Percentiles rank a stretch among this genome's conserved stretches.
Conservation (phyloP, 2,329 filamentous ascomycete genomes). For the Diplodia intermedia region DNA sequence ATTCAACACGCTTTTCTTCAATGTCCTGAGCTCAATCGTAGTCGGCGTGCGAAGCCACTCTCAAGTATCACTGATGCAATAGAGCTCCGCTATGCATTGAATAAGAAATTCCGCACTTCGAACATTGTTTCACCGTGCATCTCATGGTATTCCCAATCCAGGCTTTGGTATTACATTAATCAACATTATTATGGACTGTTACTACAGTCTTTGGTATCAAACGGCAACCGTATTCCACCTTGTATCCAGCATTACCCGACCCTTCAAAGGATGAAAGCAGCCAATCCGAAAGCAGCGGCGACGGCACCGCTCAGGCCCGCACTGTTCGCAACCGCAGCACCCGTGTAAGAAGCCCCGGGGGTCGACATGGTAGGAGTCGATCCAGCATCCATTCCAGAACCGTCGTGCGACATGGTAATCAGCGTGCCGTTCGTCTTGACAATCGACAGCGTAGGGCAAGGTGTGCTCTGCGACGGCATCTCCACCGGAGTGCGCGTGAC, state of each 20-base stretch:
- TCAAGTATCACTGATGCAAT: no score
- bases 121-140: no score
- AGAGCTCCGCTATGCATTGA: no score
- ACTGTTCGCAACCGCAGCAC: conserved; percentile 8
- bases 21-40: no score
- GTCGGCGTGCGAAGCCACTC: no score
- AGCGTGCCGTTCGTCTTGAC: conserved; percentile 28
- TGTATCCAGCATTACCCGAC: background rate
- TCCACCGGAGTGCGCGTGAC: conserved; percentile 22
- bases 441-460: conserved; percentile 18
- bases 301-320: background rate
- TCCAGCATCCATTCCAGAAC: background rate
- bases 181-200: background rate
- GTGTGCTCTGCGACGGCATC: background rate
- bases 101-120: no score
- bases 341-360: conserved; percentile 1
- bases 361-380: background rate
- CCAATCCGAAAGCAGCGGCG: conserved; percentile 8
- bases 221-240: background rate
- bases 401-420: conserved; percentile 16
- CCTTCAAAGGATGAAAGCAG: conserved; percentile 8
- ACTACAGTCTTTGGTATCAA: background rate
- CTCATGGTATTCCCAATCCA: no score
- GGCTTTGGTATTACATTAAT: background rate
- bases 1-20: no score